Conservation (phyloP, 805 yeast species). For the Yarrowia sp. region DNA sequence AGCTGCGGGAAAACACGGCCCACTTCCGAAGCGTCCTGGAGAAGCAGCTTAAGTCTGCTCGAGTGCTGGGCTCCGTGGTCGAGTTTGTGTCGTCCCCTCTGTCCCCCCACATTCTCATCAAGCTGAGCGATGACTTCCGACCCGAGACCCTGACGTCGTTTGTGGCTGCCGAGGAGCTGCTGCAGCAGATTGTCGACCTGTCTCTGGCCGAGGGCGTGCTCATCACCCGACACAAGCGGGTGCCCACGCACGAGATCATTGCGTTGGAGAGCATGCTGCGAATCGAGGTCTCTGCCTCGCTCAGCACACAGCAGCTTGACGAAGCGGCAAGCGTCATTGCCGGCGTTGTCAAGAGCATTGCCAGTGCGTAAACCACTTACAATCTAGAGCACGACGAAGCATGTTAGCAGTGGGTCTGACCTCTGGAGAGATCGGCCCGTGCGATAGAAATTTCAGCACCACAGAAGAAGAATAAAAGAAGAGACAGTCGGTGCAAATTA, state of each 20-base stretch:
- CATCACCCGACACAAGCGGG: slow-evolving; percentile 66
- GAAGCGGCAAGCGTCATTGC: slow-evolving; percentile 28
- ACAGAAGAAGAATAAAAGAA: neutral
- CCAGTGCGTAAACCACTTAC: neutral
- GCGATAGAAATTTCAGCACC: slow-evolving; percentile 1
- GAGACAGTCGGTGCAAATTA: slow-evolving; percentile 16
- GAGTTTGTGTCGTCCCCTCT: slow-evolving; percentile 42
- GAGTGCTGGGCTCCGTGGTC: slow-evolving; percentile 7
- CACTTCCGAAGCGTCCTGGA: slow-evolving; percentile 40
- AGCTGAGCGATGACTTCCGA: slow-evolving; percentile 56
- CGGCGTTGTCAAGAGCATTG: slow-evolving; percentile 12
- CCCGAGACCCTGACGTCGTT: slow-evolving; percentile 43
- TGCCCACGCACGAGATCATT: slow-evolving; percentile 75
- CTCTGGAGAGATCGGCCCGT: too few relatives aligned
- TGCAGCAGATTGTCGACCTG: slow-evolving; percentile 71
- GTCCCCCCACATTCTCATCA: slow-evolving; percentile 76
- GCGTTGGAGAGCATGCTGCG: slow-evolving; percentile 63
- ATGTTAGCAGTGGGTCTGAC: neutral
- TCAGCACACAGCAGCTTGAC: slow-evolving; percentile 12
- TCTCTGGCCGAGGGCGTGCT: slow-evolving; percentile 62
- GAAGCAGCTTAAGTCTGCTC: slow-evolving; percentile 21
- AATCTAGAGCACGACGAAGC: slow-evolving; percentile 10
- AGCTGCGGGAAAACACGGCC: slow-evolving; percentile 43
- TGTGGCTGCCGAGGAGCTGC: slow-evolving; percentile 45
- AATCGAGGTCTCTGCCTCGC: slow-evolving; percentile 23